Evolutionary conservation across 1,284 basidiomycete genomes (phyloP).

Genomic region (Puccinia sorghi): DNA sequence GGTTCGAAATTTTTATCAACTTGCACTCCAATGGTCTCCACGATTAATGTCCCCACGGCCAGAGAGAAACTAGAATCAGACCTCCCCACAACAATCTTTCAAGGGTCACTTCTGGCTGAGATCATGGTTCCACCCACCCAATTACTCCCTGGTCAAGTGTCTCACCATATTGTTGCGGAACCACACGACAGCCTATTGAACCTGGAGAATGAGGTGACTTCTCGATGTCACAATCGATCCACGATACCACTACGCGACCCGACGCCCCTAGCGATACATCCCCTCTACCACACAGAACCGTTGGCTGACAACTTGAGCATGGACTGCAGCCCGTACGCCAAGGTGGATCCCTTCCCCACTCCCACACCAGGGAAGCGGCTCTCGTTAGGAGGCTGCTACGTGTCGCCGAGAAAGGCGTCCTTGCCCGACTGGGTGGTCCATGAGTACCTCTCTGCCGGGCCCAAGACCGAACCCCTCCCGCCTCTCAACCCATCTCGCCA

Average conservation of each 20-base stretch:
- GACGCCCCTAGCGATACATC: not conserved
- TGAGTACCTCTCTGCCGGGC: not conserved
- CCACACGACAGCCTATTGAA: not conserved
- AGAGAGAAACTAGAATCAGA: not conserved
- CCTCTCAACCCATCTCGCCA: not conserved
- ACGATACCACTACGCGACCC: not conserved
- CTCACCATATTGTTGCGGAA: not conserved
- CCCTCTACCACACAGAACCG: not conserved
- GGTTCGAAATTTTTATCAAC: not conserved
- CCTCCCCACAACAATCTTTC: not conserved
- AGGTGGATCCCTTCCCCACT: not conserved
- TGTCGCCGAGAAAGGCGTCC: not conserved
- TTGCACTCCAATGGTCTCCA: not conserved
- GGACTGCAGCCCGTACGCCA: not conserved
- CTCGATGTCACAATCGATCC: not conserved
- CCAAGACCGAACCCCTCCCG: not conserved
- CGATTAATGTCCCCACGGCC: not conserved
- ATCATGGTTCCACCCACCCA: no score
- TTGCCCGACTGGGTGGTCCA: slow-evolving; percentile 9
- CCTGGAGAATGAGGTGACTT: not conserved
- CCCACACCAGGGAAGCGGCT: not conserved
- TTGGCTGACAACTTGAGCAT: not conserved
- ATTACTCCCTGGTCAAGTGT: no score
- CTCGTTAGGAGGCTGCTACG: not conserved
- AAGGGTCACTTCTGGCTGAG: no score